phyloP scores from a whole-genome alignment of 1,284 basidiomycete genomes.

The Cryptococcus sp. region DNA sequence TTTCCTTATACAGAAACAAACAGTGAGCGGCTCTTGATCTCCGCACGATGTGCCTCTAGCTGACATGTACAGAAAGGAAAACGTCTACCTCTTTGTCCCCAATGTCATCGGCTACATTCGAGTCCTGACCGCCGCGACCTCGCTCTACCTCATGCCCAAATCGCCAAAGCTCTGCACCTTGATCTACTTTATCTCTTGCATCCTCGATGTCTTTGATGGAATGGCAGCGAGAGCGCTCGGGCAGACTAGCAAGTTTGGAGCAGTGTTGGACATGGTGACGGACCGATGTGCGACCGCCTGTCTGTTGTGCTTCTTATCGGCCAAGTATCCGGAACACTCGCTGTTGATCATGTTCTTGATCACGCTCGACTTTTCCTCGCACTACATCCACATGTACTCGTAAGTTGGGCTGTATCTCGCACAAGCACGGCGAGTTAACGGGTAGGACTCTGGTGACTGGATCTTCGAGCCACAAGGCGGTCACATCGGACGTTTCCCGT shows the following conservation, averaged over 20 bases:
- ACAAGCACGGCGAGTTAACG: neutral
- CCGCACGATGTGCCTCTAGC: neutral
- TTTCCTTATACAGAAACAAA: constrained; percentile 23
- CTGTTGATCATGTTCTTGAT: constrained; percentile 92
- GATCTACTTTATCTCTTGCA: constrained; percentile 84
- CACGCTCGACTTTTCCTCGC: constrained; percentile 93
- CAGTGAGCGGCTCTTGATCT: constrained; percentile 31
- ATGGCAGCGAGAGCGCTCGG: constrained; percentile 82
- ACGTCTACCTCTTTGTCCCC: constrained; percentile 92
- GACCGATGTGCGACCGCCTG: constrained; percentile 96
- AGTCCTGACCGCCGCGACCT: constrained; percentile 81
- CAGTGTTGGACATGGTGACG: constrained; percentile 99
- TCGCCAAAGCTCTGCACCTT: constrained; percentile 90
- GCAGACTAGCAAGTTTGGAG: constrained; percentile 94
- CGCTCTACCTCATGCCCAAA: constrained; percentile 88
- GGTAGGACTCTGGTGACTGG: constrained; percentile 86
- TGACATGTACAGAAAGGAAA: constrained; percentile 56
- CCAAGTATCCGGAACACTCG: constrained; percentile 76
- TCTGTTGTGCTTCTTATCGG: constrained; percentile 87
- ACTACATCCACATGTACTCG: constrained; percentile 99
- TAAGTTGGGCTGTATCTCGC: constrained; percentile 43
- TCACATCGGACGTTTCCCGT: constrained; percentile 83
- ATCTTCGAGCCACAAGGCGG: constrained; percentile 83
- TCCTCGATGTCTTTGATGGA: constrained; percentile 94
- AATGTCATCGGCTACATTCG: constrained; percentile 96